Evolutionary conservation across 2,329 filamentous ascomycete genomes (phyloP), one percentile per base, ranked within the genome.

Genomic region (Aspergillus sp.): DNA sequence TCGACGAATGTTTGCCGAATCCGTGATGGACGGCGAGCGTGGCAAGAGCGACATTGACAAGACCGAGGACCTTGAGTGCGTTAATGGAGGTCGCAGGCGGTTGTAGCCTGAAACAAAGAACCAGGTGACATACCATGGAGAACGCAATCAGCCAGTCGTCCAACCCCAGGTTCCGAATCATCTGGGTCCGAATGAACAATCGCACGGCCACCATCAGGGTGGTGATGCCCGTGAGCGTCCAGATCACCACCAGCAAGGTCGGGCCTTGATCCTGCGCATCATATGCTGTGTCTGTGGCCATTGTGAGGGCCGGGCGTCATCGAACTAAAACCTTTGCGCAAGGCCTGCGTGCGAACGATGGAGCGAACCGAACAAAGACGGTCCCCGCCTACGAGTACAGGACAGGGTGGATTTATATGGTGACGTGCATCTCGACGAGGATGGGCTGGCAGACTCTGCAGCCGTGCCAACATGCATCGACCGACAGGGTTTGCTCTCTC

Each of bases 1-100:
- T 60, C 4, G 55, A 50, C 25, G 67, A 62, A 55, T 78, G 74
- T 48, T 64, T 62, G 1, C 76, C 76, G 47, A 71, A 73, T 9
- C 76, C 76, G 14, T 64, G 55, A 0, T 53, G 45, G 11, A 77
- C 70, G 32, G 71, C 70, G 10, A 67, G 58, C 6, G 68, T 64
- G 11, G 68, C 60, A 6, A 76, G 52, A 6, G 52, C 67, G 1
- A 73, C 66, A 19, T 71, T 72, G 38, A 61, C 49, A 58, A 73
- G 65, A 4, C 68, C 65, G 31, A 69, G 62, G 3, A 71, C 45
- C 74, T 74, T 29, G 19, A 13, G n/a, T 25, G 7, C 10, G 41
- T 25, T 25, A 25, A 16, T 19, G 7, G 7, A 7, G 20, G 13
- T 17, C 41, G 16, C 7, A 3, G 11, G 5, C 14, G 16, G 3